Evolutionary conservation across 2,329 filamentous ascomycete species (phyloP).

Genomic region (Allantophomopsis cytisporea): DNA sequence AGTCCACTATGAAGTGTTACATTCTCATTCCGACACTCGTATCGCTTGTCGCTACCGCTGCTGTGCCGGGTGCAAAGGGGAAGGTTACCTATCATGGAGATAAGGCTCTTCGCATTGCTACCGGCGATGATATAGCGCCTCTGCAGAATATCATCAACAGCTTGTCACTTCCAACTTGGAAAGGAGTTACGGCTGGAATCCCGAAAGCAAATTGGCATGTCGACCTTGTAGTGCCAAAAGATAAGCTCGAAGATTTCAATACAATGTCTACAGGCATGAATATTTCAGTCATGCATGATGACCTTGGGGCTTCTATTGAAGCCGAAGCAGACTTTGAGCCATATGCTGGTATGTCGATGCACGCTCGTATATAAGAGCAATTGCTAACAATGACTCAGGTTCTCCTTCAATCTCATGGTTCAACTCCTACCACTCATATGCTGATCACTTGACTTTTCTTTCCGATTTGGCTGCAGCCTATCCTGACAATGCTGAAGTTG

Average conservation of each 20-base stretch:
- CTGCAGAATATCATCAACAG: constrained; percentile 20
- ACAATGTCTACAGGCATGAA: constrained; percentile 18
- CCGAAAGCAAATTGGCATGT: constrained; percentile 16
- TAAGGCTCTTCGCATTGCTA: constrained; percentile 23
- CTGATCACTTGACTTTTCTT: constrained; percentile 35
- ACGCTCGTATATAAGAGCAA: background rate
- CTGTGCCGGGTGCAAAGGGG: background rate
- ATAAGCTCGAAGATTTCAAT: constrained; percentile 23
- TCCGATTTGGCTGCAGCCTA: constrained; percentile 29
- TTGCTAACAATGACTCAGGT: constrained; percentile 2
- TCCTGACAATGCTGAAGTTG: constrained; percentile 31
- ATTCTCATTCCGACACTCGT: constrained; percentile 3
- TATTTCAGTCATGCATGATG: constrained; percentile 23
- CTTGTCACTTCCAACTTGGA: constrained; percentile 22
- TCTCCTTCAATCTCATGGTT: constrained; percentile 28
- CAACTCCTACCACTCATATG: constrained; percentile 36
- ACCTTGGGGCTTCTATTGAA: constrained; percentile 27
- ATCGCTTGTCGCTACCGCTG: background rate
- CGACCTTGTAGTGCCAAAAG: constrained; percentile 26
- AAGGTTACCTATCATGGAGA: constrained; percentile 25
- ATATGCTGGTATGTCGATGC: constrained; percentile 2
- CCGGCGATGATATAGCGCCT: constrained; percentile 17
- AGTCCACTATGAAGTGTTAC: constrained; percentile 4
- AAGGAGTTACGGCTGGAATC: constrained; percentile 13
- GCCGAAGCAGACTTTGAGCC: constrained; percentile 17